Base-by-base conservation (phyloP, 371 early-diverging fungal species). In the Amoeboaphelidium protococcarum region DNA sequence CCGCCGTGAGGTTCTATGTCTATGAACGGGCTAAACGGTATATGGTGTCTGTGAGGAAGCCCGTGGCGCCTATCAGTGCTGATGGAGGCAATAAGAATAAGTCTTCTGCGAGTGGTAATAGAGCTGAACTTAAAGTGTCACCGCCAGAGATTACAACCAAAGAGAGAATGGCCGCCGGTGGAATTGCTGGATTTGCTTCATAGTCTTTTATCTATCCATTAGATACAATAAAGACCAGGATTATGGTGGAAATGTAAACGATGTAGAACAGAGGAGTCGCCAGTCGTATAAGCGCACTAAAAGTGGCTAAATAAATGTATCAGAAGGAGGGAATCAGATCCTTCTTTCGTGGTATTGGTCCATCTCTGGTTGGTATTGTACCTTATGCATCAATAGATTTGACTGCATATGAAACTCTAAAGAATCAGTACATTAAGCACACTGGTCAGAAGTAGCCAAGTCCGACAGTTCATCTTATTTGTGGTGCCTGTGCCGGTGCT, bases 151-250 rank as follows among this genome's bases (percentile, higher is more conserved):
- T 87, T 53, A 78, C 80, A 58, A 73, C 80, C 45, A 78, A 77
- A 48, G 74, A 73, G 41, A 58, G 79, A 41, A 76, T 90, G 26
- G 45, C 76, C 0, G 82, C 86, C 50, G 90, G 91, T 46, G 90
- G 85, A 2, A 54, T 81, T 45, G 87, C 83, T 21, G 91, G 91
- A 16, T 75, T 82, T 47, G 72, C 82, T 54, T 80, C 80, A 3
- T 89, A 89, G 58, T 81, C 82, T 1, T 68, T 80, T 25, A 86
- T 85, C 10, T 90, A 88, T 56, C 91, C 91, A 23, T 62, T 90
- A 20, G 84, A 81, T 43, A 78, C 77, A 0, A 50, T 78, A 46
- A 80, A 81, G 56, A 79, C 78, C 0, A 61, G 82, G 4, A 67
- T 78, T 48, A 79, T 80, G 81, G 65, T 72, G 27, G 66, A 70